Conservation (phyloP, 1,284 basidiomycete genomes). For the Puccinia triticina region DNA sequence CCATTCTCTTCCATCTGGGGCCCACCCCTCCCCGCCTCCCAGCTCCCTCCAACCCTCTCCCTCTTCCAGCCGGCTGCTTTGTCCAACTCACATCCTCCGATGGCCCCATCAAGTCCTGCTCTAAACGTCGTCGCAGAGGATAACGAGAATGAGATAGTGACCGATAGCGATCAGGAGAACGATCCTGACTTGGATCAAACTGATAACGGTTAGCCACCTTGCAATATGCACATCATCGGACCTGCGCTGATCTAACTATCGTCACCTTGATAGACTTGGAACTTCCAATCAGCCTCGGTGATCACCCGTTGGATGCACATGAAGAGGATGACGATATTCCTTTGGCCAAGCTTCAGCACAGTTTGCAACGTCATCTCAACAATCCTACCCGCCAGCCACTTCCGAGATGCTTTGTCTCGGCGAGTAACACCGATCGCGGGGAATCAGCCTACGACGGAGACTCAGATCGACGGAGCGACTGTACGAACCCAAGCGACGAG, state of each 20-base stretch:
- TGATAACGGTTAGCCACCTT: conserved; percentile 1
- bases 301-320: not conserved
- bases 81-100: conserved; percentile 2
- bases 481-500: conserved; percentile 51
- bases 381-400: conserved; percentile 2
- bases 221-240: no score
- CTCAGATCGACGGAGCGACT: conserved; percentile 31
- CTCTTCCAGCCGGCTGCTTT: conserved; percentile 9
- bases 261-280: not conserved
- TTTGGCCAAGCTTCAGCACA: conserved; percentile 39
- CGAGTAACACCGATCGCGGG: not conserved
- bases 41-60: not conserved
- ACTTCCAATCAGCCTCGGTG: not conserved
- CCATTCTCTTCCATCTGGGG: conserved; percentile 32
- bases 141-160: conserved; percentile 20
- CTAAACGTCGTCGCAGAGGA: conserved; percentile 33
- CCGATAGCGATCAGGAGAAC: conserved; percentile 39
- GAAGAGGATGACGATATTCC: conserved; percentile 50
- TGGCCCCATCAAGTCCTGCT: conserved; percentile 7
- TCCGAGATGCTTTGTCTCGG: not conserved
- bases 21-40: conserved; percentile 5
- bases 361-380: conserved; percentile 5
- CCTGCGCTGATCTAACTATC: not conserved
- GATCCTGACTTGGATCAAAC: not conserved
- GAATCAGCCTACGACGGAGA: conserved; percentile 21